Percentiles rank a stretch among this genome's conserved stretches.
These are phyloP conservation scores for Ulmus americana DNA, from an alignment of 331 rosid genomes.

Conservation along the genomic window DNA sequence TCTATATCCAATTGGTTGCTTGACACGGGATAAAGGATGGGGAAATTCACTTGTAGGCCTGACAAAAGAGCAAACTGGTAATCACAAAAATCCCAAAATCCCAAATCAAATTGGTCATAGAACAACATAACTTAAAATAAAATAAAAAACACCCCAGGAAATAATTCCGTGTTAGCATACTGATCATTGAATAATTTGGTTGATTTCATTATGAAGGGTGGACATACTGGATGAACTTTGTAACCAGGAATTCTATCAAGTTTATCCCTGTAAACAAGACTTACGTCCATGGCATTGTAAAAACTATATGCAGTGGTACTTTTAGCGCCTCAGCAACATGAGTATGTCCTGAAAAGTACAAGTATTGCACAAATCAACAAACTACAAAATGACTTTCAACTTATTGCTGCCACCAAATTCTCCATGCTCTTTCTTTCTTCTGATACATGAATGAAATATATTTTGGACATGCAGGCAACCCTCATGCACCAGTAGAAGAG, in stretches of 20 bases:
- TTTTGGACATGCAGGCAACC: too few species aligned
- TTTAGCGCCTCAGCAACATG: conserved; percentile 77
- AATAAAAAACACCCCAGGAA: not conserved
- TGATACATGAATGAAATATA: too few species aligned
- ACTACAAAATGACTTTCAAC: conserved; percentile 14
- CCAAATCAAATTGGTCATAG: conserved; percentile 4
- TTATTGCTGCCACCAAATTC: too few species aligned
- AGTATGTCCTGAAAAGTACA: conserved; percentile 62
- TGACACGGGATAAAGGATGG: conserved; percentile 87
- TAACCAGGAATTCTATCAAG: conserved; percentile 9
- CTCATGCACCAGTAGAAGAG: not conserved
- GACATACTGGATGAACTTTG: conserved; percentile 3
- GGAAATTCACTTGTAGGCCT: conserved; percentile 94
- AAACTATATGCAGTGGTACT: conserved; percentile 76
- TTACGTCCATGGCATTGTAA: conserved; percentile 99
- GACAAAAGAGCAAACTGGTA: conserved; percentile 24
- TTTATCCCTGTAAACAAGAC: conserved; percentile 40
- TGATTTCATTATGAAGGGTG: conserved; percentile 8
- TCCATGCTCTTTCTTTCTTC: too few species aligned
- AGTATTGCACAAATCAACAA: conserved; percentile 26
- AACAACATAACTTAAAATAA: conserved; percentile 4
- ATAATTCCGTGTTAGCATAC: not conserved
- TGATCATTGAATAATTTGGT: not conserved
- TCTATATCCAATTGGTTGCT: conserved; percentile 57
- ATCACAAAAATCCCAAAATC: conserved; percentile 15